phyloP scores from a whole-genome alignment of 441 rosid genomes.

The Lepidium campestre region DNA sequence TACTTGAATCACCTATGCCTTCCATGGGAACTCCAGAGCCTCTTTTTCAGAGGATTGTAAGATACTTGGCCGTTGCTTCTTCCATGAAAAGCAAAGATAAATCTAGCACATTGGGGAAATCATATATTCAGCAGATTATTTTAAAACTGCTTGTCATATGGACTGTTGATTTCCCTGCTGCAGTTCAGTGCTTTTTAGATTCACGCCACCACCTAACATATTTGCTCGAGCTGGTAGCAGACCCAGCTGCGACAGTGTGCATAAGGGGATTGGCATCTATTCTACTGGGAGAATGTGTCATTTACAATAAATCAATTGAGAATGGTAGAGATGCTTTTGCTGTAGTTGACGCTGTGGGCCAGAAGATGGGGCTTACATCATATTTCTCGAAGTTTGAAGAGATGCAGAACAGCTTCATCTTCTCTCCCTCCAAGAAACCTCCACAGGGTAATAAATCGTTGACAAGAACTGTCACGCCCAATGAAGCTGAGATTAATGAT shows the following conservation, averaged over 20 bases:
- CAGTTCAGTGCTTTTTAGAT: conserved; percentile 86
- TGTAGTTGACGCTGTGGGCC: conserved; percentile 78
- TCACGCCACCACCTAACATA: conserved; percentile 81
- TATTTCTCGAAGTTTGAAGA: conserved; percentile 81
- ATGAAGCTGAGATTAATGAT: conserved; percentile 79
- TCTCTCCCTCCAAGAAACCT: conserved; percentile 53
- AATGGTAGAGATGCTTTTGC: conserved; percentile 74
- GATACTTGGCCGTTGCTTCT: conserved; percentile 84
- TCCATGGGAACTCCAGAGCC: conserved; percentile 87
- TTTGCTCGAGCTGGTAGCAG: conserved; percentile 74
- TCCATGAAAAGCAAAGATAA: conserved; percentile 76
- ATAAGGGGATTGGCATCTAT: conserved; percentile 76
- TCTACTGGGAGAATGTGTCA: conserved; percentile 79
- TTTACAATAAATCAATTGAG: conserved; percentile 69
- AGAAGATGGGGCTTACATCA: conserved; percentile 83
- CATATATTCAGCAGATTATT: conserved; percentile 67
- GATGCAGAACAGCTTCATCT: conserved; percentile 72
- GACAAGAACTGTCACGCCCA: conserved; percentile 79
- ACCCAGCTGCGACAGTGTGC: conserved; percentile 59
- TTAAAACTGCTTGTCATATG: conserved; percentile 88
- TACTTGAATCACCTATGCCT: conserved; percentile 66
- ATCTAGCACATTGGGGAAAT: conserved; percentile 36
- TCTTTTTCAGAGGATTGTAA: conserved; percentile 82
- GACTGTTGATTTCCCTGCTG: conserved; percentile 76
- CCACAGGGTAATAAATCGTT: conserved; percentile 47